Conservation (phyloP, 805 yeast species). For the Yamadazyma nakazawae region DNA sequence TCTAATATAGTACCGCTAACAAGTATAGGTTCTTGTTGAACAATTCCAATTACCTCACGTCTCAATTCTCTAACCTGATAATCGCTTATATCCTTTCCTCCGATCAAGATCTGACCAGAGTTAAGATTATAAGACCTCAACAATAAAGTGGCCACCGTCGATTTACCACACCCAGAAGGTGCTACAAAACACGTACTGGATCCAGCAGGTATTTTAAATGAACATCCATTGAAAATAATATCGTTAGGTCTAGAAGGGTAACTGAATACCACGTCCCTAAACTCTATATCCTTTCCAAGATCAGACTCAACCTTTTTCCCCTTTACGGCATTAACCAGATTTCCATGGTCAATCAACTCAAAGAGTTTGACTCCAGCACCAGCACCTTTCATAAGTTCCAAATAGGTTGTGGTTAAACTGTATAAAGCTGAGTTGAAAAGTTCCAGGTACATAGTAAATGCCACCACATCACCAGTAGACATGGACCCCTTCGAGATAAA, state of each 20-base stretch:
- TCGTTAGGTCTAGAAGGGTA: constrained; percentile 41
- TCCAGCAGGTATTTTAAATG: constrained; percentile 32
- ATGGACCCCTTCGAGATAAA: constrained; percentile 40
- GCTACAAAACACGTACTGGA: constrained; percentile 48
- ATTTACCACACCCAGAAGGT: constrained; percentile 61
- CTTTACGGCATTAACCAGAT: constrained; percentile 33
- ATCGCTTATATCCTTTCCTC: constrained; percentile 47
- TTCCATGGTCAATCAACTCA: constrained; percentile 37
- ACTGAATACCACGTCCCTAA: constrained; percentile 37
- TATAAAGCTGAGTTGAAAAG: constrained; percentile 43
- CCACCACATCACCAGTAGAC: constrained; percentile 48
- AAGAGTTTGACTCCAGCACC: constrained; percentile 45
- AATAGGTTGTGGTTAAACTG: constrained; percentile 43
- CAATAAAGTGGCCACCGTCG: constrained; percentile 53
- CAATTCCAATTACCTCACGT: constrained; percentile 50
- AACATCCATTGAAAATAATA: constrained; percentile 34
- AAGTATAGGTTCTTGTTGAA: constrained; percentile 60
- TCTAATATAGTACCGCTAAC: constrained; percentile 55
- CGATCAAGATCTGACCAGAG: constrained; percentile 48
- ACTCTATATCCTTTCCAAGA: constrained; percentile 31
- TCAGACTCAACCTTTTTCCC: constrained; percentile 21
- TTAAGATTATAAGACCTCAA: constrained; percentile 52
- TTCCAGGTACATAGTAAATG: constrained; percentile 45
- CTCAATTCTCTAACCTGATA: constrained; percentile 51
- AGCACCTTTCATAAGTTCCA: constrained; percentile 47